Percentiles rank a stretch among this genome's conserved stretches.
Evolutionary conservation across 2,329 filamentous ascomycete species (phyloP).

Genomic region (Diaporthe citri): DNA sequence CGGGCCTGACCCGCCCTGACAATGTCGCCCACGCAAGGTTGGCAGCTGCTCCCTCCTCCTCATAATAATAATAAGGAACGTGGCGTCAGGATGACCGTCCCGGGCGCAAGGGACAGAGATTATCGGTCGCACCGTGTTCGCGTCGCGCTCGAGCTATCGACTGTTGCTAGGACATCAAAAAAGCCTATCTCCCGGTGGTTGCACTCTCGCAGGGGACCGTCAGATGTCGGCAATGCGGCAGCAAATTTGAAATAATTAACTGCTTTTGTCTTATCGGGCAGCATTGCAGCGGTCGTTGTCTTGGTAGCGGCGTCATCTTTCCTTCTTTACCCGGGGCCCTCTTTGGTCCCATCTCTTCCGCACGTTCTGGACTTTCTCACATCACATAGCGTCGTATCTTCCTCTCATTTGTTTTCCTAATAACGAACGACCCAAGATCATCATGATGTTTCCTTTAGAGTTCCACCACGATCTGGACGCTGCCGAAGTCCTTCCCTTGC

Average conservation of each 20-base stretch:
- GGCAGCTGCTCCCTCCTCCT: conserved; percentile 6
- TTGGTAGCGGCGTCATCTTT: not conserved
- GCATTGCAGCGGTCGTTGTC: not conserved
- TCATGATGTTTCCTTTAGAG: conserved; percentile 24
- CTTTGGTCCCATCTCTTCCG: not conserved
- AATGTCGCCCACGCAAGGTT: conserved; percentile 7
- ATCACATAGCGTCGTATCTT: conserved; percentile 14
- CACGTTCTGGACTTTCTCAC: not conserved
- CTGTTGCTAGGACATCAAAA: not conserved
- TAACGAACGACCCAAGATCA: conserved; percentile 15
- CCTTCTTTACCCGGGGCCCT: not conserved
- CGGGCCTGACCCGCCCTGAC: conserved; percentile 17
- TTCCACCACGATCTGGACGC: not conserved
- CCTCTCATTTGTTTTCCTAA: conserved; percentile 5
- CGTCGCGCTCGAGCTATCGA: not conserved
- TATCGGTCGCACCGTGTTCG: not conserved
- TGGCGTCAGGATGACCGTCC: not conserved
- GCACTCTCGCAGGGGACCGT: conserved; percentile 5
- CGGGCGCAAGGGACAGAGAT: not conserved
- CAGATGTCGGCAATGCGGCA: conserved; percentile 8
- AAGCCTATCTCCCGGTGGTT: not conserved
- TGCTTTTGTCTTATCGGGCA: conserved; percentile 21
- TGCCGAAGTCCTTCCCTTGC: conserved; percentile 8
- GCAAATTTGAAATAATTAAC: not conserved
- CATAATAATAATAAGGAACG: not conserved